Conservation (phyloP, 768 basidiomycete species). For the Calocybe indica region DNA sequence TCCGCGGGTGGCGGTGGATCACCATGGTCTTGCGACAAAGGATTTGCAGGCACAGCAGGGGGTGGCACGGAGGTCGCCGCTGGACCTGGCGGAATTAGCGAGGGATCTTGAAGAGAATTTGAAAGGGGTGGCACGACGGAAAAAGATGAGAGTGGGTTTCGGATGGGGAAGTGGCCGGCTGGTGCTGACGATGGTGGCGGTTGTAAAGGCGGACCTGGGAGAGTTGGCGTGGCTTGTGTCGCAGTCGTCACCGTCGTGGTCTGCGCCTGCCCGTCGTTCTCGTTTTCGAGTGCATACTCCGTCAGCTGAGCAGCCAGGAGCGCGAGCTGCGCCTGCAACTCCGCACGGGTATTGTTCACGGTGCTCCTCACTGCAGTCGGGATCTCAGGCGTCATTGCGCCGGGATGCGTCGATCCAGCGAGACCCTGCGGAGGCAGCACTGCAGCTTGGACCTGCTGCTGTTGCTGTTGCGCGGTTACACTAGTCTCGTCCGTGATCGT, state of each 20-base stretch:
- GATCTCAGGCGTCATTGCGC: not conserved
- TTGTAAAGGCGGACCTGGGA: not conserved
- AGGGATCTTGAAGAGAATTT: no score
- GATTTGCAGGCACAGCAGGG: no score
- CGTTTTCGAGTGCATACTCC: conserved; percentile 51
- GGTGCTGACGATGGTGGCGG: no score
- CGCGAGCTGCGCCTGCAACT: conserved; percentile 68
- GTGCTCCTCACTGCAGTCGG: not conserved
- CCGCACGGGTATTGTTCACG: conserved; percentile 43
- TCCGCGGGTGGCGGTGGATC: not conserved
- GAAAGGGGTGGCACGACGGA: no score
- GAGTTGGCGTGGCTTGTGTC: not conserved
- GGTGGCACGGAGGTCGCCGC: no score
- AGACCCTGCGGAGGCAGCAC: not conserved
- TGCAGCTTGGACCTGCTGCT: conserved; percentile 2
- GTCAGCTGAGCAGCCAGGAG: conserved; percentile 67
- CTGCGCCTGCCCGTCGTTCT: conserved; percentile 7
- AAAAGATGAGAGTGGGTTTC: no score
- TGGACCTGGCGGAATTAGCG: no score
- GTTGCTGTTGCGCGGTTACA: conserved; percentile 1
- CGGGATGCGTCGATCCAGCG: no score
- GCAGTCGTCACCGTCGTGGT: not conserved
- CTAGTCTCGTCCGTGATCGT: not conserved
- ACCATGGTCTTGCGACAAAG: no score
- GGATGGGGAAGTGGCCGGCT: no score